Evolutionary conservation across 2,329 filamentous ascomycete species (phyloP), one percentile per base, ranked within the genome.

Genomic region (Albophoma yamanashiensis): DNA sequence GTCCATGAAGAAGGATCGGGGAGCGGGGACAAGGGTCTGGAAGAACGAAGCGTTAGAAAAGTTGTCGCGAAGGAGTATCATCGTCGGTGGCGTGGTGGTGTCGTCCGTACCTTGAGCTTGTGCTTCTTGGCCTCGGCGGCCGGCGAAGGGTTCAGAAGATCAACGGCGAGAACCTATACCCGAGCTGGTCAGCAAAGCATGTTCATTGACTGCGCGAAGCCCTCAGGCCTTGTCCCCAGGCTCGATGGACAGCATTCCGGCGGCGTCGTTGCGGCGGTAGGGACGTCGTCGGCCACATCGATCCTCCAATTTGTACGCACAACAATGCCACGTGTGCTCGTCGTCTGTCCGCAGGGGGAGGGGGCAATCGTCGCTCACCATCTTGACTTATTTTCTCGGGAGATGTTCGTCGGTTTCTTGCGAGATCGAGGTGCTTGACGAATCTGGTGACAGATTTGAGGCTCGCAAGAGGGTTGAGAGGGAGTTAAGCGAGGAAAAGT

Each of bases 1-100:
- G 79, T 99, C 94, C 94, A 99, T 99, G 91, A 99, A 99, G 90
- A 97, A 99, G 70, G 93, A 97, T 79, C 94, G 91, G 74, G 94
- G 94, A 69, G 86, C 89, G 74, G 94, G 94, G 77, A 99, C 94
- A 74, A 99, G 90, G 70, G 86, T 92, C 92, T 95, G 70, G 64
- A 59, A 22, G 55, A 20, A 39, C 43, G 4, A 25, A 43, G 58
- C 60, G 64, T 73, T 66, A 68, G 65, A 65, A 65, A 61, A 14
- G 20, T 43, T 14, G 55, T 27, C 55, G 53, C 36, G 22, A 45
- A 57, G 40, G 55, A 40, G 12, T 36, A 34, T 61, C 27, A 31
- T 27, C 45, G 50, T 64, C 60, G 63, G 60, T 61, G 60, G 59
- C 45, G 62, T 50, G 59, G 62, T 45, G 62, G 57, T 55, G 52